Conservation (phyloP, 805 yeast species). For the Yarrowia yakushimensis region DNA sequence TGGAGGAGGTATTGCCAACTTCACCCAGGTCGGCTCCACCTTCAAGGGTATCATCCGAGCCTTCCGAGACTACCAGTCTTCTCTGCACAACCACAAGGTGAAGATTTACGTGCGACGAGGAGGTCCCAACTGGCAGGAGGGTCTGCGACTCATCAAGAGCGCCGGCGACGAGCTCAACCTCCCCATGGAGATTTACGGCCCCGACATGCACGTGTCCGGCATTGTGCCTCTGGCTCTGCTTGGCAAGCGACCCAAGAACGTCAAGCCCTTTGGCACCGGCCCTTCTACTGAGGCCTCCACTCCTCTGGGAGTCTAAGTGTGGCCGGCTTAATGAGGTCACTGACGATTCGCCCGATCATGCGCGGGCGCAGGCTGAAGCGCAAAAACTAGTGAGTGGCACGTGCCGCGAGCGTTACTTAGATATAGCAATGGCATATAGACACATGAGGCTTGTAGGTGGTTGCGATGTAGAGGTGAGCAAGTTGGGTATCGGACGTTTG, state of each 20-base stretch:
- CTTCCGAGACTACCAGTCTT: constrained; percentile 42
- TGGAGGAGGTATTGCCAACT: constrained; percentile 49
- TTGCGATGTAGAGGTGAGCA: too few species aligned
- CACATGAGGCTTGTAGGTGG: too few species aligned
- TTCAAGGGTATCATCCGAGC: constrained; percentile 51
- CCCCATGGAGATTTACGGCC: constrained; percentile 49
- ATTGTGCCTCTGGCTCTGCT: constrained; percentile 45
- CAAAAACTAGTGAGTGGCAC: background rate
- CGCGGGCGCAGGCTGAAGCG: too few species aligned
- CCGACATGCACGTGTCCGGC: constrained; percentile 50
- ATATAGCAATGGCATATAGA: background rate
- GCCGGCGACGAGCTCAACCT: constrained; percentile 46
- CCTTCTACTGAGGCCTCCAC: constrained; percentile 34
- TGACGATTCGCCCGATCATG: too few species aligned
- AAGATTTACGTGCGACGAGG: constrained; percentile 46
- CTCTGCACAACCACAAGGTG: constrained; percentile 42
- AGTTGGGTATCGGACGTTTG: too few species aligned
- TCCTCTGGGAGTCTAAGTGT: constrained; percentile 32
- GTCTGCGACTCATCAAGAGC: constrained; percentile 44
- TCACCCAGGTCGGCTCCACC: constrained; percentile 48
- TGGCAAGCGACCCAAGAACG: constrained; percentile 42
- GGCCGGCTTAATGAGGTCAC: too few species aligned
- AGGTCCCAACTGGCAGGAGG: constrained; percentile 51
- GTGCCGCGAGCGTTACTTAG: background rate
- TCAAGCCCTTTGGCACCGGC: constrained; percentile 42